A percentile compares a stretch with the other conserved stretches of the same genome.
These are phyloP conservation scores for Neurospora tetraspora DNA, from an alignment of 495 filamentous ascomycete genomes.

Conservation along the genomic window DNA sequence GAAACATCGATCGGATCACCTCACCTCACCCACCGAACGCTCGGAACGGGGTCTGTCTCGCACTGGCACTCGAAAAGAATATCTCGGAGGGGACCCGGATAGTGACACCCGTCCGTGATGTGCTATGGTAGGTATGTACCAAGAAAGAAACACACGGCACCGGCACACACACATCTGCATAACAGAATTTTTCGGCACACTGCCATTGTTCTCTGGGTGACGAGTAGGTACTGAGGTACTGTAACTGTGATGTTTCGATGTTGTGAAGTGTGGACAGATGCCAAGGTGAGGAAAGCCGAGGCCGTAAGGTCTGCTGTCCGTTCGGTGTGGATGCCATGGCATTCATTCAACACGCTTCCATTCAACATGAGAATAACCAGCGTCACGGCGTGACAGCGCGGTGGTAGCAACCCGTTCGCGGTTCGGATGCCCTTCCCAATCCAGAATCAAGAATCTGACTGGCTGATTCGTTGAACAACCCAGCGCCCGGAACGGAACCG, in stretches of 20 bases:
- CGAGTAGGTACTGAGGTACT: not conserved
- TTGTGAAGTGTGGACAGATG: not conserved
- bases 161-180: not conserved
- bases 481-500: not conserved
- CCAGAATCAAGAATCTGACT: not conserved
- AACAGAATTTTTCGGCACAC: not conserved
- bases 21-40: not conserved
- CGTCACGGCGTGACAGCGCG: not conserved
- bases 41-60: not conserved
- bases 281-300: not conserved
- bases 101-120: not conserved
- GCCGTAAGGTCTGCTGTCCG: not conserved
- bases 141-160: not conserved
- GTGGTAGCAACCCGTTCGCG: not conserved
- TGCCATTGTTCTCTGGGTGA: not conserved
- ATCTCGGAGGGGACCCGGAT: not conserved
- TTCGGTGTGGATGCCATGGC: not conserved
- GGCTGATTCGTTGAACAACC: not conserved
- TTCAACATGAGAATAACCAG: not conserved
- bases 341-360: not conserved
- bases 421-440: not conserved
- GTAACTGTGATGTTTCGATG: not conserved
- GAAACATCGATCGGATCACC: not conserved
- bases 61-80: not conserved
- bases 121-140: not conserved